Evolutionary conservation across 495 filamentous ascomycete genomes (phyloP), one percentile per base, ranked within the genome.

Genomic region (Aspergillus sparsus): DNA sequence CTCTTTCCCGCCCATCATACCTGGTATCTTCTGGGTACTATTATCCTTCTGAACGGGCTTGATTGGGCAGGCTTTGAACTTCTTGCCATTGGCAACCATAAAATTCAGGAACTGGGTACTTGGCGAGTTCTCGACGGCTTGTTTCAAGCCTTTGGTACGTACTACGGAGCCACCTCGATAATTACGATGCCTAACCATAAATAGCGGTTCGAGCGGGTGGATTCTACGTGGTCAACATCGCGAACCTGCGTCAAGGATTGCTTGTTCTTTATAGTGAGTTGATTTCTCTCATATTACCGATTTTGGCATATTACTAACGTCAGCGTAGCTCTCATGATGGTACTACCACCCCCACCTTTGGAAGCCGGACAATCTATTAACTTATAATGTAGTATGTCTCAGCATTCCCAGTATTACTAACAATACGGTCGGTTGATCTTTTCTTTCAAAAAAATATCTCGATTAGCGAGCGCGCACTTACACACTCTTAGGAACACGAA

Each of bases 1-100:
- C 78, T 96, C 15, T 93, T 96, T 66, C 90, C 91, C 1, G 75
- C 81, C 8, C 80, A 81, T 12, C 86, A 91, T 57, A 92, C 90
- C 1, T 93, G 89, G 85, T 96, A 90, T 84, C 77, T 96, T 3
- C 69, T 91, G 4, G 81, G 83, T 18, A 86, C 88, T 58, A 78
- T 96, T 15, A 75, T 96, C 37, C 61, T 85, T 13, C 79, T 96
- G 13, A 97, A 94, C 66, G 86, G 85, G 4, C 84, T 91, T 53
- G 90, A 96, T 66, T 94, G 91, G 90, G 81, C 80, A 7, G 84
- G 83, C 9, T 96, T 95, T 69, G 90, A 92, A 68, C 69, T 96
- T 16, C 79, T 94, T 3, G 87, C 92, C 49, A 83, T 94, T 54
- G 85, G 84, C 31, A 94, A 94, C 66, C 69, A 77, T 32, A 79